These are phyloP conservation scores for Ustilago hordei DNA, from an alignment of 1,284 basidiomycete genomes.

Conservation along the genomic window DNA sequence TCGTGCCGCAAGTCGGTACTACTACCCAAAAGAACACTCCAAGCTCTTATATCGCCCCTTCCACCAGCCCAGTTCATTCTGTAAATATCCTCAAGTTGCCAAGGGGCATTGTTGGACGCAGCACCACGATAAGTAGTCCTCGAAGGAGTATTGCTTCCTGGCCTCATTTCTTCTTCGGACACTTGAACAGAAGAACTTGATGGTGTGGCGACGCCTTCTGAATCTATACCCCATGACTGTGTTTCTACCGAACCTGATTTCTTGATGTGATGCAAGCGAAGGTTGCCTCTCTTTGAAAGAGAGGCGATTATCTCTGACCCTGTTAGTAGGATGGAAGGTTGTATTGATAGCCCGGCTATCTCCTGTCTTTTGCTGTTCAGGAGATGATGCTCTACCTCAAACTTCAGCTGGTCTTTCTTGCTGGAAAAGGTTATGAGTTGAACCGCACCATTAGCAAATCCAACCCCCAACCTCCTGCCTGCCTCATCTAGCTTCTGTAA, in stretches of 20 bases:
- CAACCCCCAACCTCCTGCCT: conserved; percentile 17
- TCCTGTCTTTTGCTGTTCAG: conserved; percentile 2
- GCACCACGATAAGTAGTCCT: conserved; percentile 26
- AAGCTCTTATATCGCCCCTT: conserved; percentile 25
- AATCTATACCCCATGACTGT: conserved; percentile 1
- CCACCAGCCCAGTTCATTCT: background rate
- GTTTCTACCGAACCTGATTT: background rate
- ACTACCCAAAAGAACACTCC: conserved; percentile 33
- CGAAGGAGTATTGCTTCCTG: conserved; percentile 25
- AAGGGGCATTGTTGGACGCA: conserved; percentile 41
- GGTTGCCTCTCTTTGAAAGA: conserved; percentile 13
- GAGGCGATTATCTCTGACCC: conserved; percentile 8
- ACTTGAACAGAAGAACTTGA: background rate
- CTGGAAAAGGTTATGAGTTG: conserved; percentile 11
- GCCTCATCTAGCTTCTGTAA: conserved; percentile 12
- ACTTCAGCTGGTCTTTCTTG: background rate
- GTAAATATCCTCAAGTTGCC: background rate
- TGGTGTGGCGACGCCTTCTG: conserved; percentile 1
- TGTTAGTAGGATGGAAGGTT: background rate
- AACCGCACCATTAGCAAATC: conserved; percentile 31
- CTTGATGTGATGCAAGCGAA: conserved; percentile 2
- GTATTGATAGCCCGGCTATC: conserved; percentile 21
- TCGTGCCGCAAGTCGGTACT: background rate
- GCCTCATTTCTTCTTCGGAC: background rate
- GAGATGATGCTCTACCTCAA: background rate